Evolutionary conservation across 352 stramenopile species (phyloP).

Genomic region (Globisporangium splendens): DNA sequence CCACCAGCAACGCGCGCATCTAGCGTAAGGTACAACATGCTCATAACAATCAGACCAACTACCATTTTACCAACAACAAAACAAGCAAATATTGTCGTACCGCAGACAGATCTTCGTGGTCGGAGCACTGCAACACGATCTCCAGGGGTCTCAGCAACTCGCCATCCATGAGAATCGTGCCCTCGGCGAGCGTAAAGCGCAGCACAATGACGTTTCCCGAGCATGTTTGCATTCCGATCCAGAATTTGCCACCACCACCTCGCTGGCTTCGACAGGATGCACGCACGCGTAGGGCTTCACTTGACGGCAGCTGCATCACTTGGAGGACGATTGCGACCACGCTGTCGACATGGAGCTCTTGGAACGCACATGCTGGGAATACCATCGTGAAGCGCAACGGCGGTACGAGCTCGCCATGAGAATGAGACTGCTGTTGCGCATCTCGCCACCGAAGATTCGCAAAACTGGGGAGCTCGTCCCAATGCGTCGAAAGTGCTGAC

Average conservation of each 20-base stretch:
- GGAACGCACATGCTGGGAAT: constrained; percentile 14
- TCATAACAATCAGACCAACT: no score
- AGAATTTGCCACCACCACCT: constrained; percentile 31
- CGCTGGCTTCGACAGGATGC: constrained; percentile 32
- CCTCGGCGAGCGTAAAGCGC: constrained; percentile 14
- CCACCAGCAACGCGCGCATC: constrained; percentile 51
- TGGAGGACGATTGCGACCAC: constrained; percentile 28
- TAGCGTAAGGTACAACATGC: no score
- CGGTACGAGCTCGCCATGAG: not conserved
- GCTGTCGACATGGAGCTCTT: constrained; percentile 21
- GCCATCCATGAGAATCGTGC: constrained; percentile 18
- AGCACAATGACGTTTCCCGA: constrained; percentile 47
- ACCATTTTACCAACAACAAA: not conserved
- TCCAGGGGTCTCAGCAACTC: constrained; percentile 29
- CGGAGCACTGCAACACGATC: constrained; percentile 48
- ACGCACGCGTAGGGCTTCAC: constrained; percentile 22
- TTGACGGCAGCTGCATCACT: constrained; percentile 21
- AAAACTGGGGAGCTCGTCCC: constrained; percentile 22
- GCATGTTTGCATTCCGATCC: constrained; percentile 40
- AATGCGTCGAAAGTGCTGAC: constrained; percentile 30
- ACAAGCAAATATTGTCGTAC: constrained; percentile 25
- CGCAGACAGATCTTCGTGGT: constrained; percentile 48
- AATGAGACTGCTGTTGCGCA: not conserved
- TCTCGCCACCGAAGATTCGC: constrained; percentile 21
- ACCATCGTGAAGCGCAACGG: constrained; percentile 17